A percentile compares a stretch with the other conserved stretches of the same genome.
Conservation (phyloP, 2,329 filamentous ascomycete genomes). For the Lachnellula subtilissima region DNA sequence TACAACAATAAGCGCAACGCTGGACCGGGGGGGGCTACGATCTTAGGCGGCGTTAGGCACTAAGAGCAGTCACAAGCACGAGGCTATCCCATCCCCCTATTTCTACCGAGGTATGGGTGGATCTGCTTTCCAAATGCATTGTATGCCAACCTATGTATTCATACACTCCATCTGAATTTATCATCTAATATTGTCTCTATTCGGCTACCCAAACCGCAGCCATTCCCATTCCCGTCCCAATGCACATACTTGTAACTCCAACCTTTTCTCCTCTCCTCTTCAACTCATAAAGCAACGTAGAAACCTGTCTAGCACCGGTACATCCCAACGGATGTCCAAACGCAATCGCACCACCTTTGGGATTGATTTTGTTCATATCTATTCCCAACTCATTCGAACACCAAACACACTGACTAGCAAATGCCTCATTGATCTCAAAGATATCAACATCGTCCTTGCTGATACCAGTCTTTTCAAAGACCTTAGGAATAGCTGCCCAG, state of each 20-base stretch:
- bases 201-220: conserved; percentile 94
- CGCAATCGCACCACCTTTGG: conserved; percentile 93
- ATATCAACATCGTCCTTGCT: conserved; percentile 89
- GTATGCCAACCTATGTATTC: conserved; percentile 10
- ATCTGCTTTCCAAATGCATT: background rate
- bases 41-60: background rate
- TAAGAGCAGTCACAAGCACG: background rate
- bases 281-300: conserved; percentile 85
- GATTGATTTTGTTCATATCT: conserved; percentile 84
- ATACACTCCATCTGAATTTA: conserved; percentile 9
- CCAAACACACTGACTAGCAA: conserved; percentile 92
- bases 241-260: conserved; percentile 91
- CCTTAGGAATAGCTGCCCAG: conserved; percentile 92
- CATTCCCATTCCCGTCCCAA: conserved; percentile 98
- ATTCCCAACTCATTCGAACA: conserved; percentile 84
- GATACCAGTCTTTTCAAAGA: conserved; percentile 81
- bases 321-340: conserved; percentile 94
- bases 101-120: background rate
- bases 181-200: conserved; percentile 41
- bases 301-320: conserved; percentile 90
- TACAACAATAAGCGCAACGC: background rate
- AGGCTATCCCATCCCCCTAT: background rate
- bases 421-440: conserved; percentile 99
- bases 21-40: background rate
- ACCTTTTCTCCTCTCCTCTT: conserved; percentile 78